Evolutionary conservation across 495 filamentous ascomycete species (phyloP).

Genomic region (Jackrogersella multiformis): DNA sequence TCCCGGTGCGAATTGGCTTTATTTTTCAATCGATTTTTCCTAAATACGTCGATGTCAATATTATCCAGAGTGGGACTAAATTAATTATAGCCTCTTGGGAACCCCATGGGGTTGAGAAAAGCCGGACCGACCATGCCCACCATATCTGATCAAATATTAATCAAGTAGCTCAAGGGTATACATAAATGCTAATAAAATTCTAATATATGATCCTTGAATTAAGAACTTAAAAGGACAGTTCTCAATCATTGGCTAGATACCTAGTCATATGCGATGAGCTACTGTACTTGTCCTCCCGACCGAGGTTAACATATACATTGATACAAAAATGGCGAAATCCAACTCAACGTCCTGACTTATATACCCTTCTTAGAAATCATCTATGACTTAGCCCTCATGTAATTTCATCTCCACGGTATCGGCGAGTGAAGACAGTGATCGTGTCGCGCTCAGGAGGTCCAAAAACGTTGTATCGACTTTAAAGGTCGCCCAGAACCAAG

Average conservation of each 20-base stretch:
- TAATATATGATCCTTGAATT: not conserved
- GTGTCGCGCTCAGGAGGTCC: not conserved
- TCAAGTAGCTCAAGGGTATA: not conserved
- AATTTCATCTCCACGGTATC: not conserved
- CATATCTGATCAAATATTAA: no score
- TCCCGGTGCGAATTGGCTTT: slow-evolving; percentile 11
- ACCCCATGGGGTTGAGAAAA: slow-evolving; percentile 22
- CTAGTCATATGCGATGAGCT: no score
- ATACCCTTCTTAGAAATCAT: not conserved
- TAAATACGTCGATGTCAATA: slow-evolving; percentile 15
- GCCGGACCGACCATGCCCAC: slow-evolving; percentile 26
- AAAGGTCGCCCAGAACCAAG: not conserved
- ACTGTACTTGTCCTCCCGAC: no score
- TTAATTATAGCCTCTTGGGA: slow-evolving; percentile 24
- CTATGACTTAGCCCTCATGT: not conserved
- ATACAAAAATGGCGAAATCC: not conserved
- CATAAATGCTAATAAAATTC: not conserved
- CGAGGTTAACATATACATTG: not conserved
- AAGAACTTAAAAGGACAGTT: no score
- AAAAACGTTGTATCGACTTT: not conserved
- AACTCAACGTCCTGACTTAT: not conserved
- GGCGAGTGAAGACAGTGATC: not conserved
- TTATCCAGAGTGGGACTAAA: slow-evolving; percentile 30
- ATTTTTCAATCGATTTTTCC: not conserved
- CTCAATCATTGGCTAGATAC: no score